These are phyloP conservation scores for Botrytis hyacinthi DNA, from an alignment of 2,329 filamentous ascomycete species.

Conservation along the genomic window DNA sequence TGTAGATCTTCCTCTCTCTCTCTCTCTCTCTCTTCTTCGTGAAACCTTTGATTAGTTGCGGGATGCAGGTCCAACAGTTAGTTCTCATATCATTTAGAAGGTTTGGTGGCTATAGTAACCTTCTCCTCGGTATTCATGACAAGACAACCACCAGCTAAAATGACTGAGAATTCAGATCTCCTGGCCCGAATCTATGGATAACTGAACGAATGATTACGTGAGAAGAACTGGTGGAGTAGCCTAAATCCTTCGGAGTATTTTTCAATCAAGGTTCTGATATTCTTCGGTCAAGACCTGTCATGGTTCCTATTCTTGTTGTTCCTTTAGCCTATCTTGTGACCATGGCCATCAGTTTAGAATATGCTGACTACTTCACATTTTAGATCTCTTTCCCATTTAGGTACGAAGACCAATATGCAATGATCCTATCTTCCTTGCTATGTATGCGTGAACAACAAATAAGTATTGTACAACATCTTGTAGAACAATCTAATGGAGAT, in stretches of 20 bases:
- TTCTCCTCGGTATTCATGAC: neutral
- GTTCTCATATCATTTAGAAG: neutral
- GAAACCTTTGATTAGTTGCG: neutral
- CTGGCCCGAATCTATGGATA: neutral
- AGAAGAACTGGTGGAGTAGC: neutral
- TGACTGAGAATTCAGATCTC: neutral
- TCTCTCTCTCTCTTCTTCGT: neutral
- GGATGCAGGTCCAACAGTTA: neutral
- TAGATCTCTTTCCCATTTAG: neutral
- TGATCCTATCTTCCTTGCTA: neutral
- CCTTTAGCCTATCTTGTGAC: neutral
- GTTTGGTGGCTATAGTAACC: neutral
- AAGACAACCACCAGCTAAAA: neutral
- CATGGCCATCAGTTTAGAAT: neutral
- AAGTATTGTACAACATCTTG: neutral
- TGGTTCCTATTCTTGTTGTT: neutral
- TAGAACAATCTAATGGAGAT: neutral
- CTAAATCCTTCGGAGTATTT: neutral
- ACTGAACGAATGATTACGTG: neutral
- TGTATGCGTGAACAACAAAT: constrained; percentile 1
- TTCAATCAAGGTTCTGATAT: constrained; percentile 8
- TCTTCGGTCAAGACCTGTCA: constrained; percentile 1
- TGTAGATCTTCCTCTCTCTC: neutral
- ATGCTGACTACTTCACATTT: neutral
- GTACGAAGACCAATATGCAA: neutral